Evolutionary conservation across 2,329 filamentous ascomycete species (phyloP), one percentile per base, ranked within the genome.

Genomic region (Monosporascus sp.): DNA sequence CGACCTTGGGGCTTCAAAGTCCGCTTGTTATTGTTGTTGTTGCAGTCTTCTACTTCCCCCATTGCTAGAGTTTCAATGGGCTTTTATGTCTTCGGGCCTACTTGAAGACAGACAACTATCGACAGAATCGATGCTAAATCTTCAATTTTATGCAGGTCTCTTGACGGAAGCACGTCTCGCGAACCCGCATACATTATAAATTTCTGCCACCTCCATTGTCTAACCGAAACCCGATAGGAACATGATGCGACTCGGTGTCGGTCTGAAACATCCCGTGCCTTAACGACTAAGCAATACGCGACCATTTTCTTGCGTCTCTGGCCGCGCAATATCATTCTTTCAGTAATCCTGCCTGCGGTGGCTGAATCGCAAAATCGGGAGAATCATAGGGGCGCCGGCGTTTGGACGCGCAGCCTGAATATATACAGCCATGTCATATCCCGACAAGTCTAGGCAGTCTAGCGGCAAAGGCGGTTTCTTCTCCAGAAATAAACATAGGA

Each of bases 401-500:
- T 63, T 54, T 59, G 49, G 62, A 56, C 60, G 61, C 60, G 57
- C 57, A 53, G 48, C 49, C 51, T 53, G 46, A 34, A 53, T 51
- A 51, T 51, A 51, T 51, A 52, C 51, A 62, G 58, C 53, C 51
- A 83, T 83, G 83, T 77, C 84, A 64, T 78, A 82, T 68, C 79
- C 87, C 76, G 86, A 89, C 76, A 90, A 92, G 75, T 80, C 86
- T 65, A 85, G 89, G 72, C 88, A 93, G 77, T 90, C 89, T 52
- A 74, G 74, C 63, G 79, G 79, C 66, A 86, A 85, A 68, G 81
- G 84, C 68, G 87, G 86, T 57, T 90, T 97, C 77, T 97, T 97
- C 76, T 91, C 90, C 65, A 84, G 91, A 67, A 88, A 86, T 74
- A 94, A 90, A 75, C 88, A 95, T 72, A 89, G 85, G 72, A 78